Base-by-base conservation (phyloP, 768 basidiomycete species). In the Pleurotus ostreatus region DNA sequence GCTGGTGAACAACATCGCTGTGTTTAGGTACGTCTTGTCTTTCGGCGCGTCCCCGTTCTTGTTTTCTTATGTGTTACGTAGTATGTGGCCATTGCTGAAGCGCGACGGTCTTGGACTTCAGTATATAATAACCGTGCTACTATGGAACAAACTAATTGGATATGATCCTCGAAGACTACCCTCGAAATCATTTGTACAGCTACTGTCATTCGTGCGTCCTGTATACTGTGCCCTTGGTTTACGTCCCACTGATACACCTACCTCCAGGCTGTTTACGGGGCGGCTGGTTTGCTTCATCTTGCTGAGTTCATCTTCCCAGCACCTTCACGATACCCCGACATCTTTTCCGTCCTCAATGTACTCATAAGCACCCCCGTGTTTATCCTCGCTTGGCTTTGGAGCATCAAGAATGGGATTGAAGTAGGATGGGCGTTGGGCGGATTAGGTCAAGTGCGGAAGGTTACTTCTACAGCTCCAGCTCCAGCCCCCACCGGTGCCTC, bases 31-130 rank as follows among this genome's bases (percentile, higher is more conserved):
- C 20, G 4, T 52, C 54, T 22, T 34, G 22, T 25, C 59, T 7
- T 9, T 37, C n/a, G 15, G 16, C 7, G 46, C 48, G 12, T 16
- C 20, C 25, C 15, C 41, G 9, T 46, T 45, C 51, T n/a, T 59
- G 30, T 47, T 25, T 34, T 34, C 11, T 15, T 8, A 34, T 9
- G 30, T 11, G 11, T 9, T 34, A 34, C 48, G n/a, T 65, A 95
- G 95, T 65, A 94, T 97, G 91, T 98, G 90, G 88, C 94, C 95
- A 0, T 70, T 97, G 18, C 70, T 97, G 23, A 83, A 85, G 63
- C 79, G 81, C 57, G 95, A 97, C 59, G 90, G 89, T 0, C 78
- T 89, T 7, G 84, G 78, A 0, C 60, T 89, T 13, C 91, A 89
- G 68, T 95, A 94, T 62, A 54, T 88, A 39, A 84, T 82, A 0